phyloP scores from a whole-genome alignment of 2,329 filamentous ascomycete species.

The Pseudogymnoascus sp. region DNA sequence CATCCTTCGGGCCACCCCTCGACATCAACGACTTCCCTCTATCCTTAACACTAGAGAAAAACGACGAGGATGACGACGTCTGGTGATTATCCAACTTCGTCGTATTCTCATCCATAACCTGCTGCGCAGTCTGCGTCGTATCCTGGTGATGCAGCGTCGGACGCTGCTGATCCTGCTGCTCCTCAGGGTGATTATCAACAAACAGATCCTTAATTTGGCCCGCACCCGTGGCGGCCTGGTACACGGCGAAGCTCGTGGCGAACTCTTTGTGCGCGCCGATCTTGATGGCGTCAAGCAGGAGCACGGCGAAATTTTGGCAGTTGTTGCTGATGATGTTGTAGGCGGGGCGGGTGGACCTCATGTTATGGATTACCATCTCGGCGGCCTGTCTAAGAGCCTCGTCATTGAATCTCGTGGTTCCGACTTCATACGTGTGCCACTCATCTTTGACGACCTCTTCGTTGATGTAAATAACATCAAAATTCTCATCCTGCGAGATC shows the following conservation, averaged over 20 bases:
- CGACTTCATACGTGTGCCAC: slow-evolving; percentile 46
- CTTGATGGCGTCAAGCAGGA: slow-evolving; percentile 48
- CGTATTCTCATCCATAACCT: slow-evolving; percentile 49
- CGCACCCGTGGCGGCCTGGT: slow-evolving; percentile 42
- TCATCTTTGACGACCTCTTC: slow-evolving; percentile 38
- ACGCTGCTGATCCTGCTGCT: slow-evolving; percentile 26
- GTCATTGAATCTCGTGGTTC: slow-evolving; percentile 48
- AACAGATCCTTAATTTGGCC: slow-evolving; percentile 48
- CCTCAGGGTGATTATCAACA: slow-evolving; percentile 29
- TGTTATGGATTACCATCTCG: slow-evolving; percentile 46
- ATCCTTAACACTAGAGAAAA: slow-evolving; percentile 8
- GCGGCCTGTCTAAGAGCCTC: slow-evolving; percentile 43
- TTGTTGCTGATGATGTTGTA: slow-evolving; percentile 56
- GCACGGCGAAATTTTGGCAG: slow-evolving; percentile 50
- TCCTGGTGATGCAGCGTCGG: slow-evolving; percentile 27
- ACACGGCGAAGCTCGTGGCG: slow-evolving; percentile 46
- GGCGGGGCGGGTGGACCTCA: slow-evolving; percentile 40
- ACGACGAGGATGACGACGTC: slow-evolving; percentile 20
- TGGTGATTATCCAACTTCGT: slow-evolving; percentile 40
- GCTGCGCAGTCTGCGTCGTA: slow-evolving; percentile 42
- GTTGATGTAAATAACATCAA: slow-evolving; percentile 52
- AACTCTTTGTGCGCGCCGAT: slow-evolving; percentile 44
- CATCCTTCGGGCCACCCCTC: neutral
- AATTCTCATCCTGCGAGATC: slow-evolving; percentile 40
- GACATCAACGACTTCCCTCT: neutral